These are phyloP conservation scores for Citrullus amarus DNA, from an alignment of 306 rosid species.

Conservation along the genomic window DNA sequence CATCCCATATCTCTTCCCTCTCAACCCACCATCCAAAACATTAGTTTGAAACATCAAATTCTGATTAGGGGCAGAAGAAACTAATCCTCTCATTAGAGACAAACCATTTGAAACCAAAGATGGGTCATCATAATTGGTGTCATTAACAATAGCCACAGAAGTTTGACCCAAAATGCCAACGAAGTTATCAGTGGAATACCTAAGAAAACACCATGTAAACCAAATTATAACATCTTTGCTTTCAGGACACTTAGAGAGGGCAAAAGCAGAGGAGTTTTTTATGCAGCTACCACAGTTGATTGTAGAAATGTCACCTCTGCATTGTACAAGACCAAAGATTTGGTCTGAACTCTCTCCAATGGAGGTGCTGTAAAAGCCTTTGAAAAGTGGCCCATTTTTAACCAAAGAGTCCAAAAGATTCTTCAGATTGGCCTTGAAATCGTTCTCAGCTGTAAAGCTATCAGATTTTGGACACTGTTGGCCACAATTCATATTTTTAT, in stretches of 20 bases:
- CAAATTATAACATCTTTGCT: constrained; percentile 30
- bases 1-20: constrained; percentile 52
- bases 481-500: constrained; percentile 12
- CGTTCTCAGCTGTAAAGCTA: constrained; percentile 14
- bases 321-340: constrained; percentile 34
- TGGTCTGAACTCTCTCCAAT: constrained; percentile 16
- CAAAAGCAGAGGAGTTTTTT: constrained; percentile 17
- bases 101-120: constrained; percentile 28
- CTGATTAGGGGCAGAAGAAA: constrained; percentile 18
- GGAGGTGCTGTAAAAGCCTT: constrained; percentile 32
- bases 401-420: constrained; percentile 24
- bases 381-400: constrained; percentile 19
- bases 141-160: constrained; percentile 25
- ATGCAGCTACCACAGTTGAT: constrained; percentile 25
- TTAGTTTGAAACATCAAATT: constrained; percentile 23
- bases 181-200: constrained; percentile 30
- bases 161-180: constrained; percentile 21
- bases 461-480: constrained; percentile 21
- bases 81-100: constrained; percentile 25
- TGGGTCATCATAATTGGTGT: constrained; percentile 36
- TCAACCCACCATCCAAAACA: constrained; percentile 19
- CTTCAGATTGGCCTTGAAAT: constrained; percentile 25
- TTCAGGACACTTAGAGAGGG: constrained; percentile 20
- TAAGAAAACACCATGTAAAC: constrained; percentile 45
- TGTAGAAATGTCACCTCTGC: constrained; percentile 41